Base-by-base conservation (phyloP, 805 yeast genomes). In the Ogataea degrootiae region DNA sequence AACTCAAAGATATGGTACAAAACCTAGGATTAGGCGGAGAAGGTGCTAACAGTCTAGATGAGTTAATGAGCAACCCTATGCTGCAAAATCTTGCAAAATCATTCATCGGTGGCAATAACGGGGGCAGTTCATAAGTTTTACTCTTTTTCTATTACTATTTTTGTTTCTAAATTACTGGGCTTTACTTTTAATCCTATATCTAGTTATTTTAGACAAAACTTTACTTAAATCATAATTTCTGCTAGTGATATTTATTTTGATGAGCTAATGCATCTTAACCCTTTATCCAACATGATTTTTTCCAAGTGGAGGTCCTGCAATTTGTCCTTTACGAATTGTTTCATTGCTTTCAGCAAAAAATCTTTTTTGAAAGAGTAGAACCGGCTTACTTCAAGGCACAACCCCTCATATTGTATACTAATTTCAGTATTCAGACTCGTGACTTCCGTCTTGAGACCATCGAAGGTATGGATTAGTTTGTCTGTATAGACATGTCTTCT, bases 1-100 rank as follows among this genome's bases (percentile, higher is more conserved):
- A 82, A 56, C 63, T 90, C 26, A 82, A 81, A 62, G 85, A 83
- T 63, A 87, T 91, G 96, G 96, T 96, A 40, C 80, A 81, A 55
- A 79, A 74, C 49, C 73, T 88, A 65, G 83, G 86, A 26, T 70
- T 82, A 46, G 92, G 92, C 39, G 82, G 82, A 41, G 43, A 54
- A 31, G 52, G 46, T 33, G 41, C 50, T 17, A 45, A 37, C 4
- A 79, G 76, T 56, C 64, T 90, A 65, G 71, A 77, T 37, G 87
- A 84, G 42, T 59, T 90, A 63, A 79, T 89, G 87, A 85, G 80
- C 67, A 85, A 89, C 66, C 96, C 96, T 46, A 80, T 81, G 73
- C 69, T 89, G 40, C 81, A 74, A 65, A 78, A 83, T 53, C 69
- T 85, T 80, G 94, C 91, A 34, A 75, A 72, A 48, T 84, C 74